Evolutionary conservation across 148 eudicot species (phyloP).

Genomic region (Chenopodium berlandieri): DNA sequence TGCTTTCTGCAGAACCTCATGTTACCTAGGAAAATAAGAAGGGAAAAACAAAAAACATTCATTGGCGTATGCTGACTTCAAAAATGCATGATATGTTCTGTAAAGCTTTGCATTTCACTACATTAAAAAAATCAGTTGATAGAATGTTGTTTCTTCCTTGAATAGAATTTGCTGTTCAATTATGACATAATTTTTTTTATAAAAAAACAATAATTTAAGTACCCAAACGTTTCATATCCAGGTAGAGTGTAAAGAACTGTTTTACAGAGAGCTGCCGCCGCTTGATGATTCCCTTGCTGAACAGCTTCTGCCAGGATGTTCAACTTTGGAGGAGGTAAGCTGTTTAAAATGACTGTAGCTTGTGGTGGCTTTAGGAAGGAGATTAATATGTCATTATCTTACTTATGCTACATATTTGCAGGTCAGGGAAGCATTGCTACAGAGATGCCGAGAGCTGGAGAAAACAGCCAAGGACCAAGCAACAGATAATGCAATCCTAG

Average conservation of each 20-base stretch:
- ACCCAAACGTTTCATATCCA: conserved; percentile 22
- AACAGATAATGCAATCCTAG: conserved; percentile 90
- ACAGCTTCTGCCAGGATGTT: conserved; percentile 74
- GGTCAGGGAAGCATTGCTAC: conserved; percentile 67
- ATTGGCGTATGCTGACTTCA: background rate
- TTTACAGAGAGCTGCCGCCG: conserved; percentile 83
- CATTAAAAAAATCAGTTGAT: background rate
- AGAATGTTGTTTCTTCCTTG: conserved; percentile 4
- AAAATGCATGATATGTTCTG: conserved; percentile 1
- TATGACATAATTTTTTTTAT: background rate
- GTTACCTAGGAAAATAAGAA: background rate
- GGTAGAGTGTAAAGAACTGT: conserved; percentile 95
- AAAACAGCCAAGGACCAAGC: conserved; percentile 97
- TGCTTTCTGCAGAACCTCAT: background rate
- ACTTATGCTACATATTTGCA: conserved; percentile 27
- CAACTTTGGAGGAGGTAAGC: conserved; percentile 69
- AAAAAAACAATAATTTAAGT: no score
- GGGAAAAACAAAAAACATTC: no score
- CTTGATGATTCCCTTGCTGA: conserved; percentile 79
- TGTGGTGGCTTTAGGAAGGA: conserved; percentile 1
- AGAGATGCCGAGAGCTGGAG: conserved; percentile 67
- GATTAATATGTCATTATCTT: background rate
- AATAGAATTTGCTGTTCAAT: conserved; percentile 2
- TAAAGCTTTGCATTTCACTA: background rate
- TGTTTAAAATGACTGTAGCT: conserved; percentile 15